These are phyloP conservation scores for Apophysomyces elegans DNA, from an alignment of 371 early-diverging fungal species.

Conservation along the genomic window DNA sequence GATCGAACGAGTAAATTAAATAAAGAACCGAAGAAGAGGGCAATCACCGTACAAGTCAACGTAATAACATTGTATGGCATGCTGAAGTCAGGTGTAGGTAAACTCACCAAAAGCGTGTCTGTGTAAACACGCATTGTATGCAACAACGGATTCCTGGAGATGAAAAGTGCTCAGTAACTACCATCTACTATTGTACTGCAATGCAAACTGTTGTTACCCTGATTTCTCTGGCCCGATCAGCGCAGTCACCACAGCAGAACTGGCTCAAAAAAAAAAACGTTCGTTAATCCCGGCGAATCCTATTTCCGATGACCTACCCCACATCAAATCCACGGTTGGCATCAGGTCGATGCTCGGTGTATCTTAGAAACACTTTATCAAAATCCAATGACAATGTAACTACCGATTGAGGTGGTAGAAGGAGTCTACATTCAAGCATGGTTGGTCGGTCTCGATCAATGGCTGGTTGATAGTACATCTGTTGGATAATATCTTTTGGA, in stretches of 20 bases:
- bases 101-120: slow-evolving; percentile 79
- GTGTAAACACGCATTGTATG: slow-evolving; percentile 72
- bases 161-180: neutral
- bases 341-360: slow-evolving; percentile 96
- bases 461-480: slow-evolving; percentile 73
- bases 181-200: neutral
- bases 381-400: slow-evolving; percentile 75
- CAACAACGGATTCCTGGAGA: slow-evolving; percentile 14
- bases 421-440: slow-evolving; percentile 76
- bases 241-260: slow-evolving; percentile 47
- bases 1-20: slow-evolving; percentile 83
- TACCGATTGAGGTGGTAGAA: slow-evolving; percentile 70
- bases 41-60: slow-evolving; percentile 93
- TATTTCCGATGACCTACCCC: slow-evolving; percentile 48
- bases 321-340: slow-evolving; percentile 95
- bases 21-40: slow-evolving; percentile 92
- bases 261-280: slow-evolving; percentile 13
- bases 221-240: slow-evolving; percentile 16
- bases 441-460: slow-evolving; percentile 81
- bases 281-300: neutral
- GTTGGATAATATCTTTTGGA: slow-evolving; percentile 44
- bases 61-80: slow-evolving; percentile 99
- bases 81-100: slow-evolving; percentile 96
- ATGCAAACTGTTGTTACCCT: neutral
- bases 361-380: slow-evolving; percentile 89